phyloP scores from a whole-genome alignment of 2,329 filamentous ascomycete species.

The Colletotrichum godetiae region DNA sequence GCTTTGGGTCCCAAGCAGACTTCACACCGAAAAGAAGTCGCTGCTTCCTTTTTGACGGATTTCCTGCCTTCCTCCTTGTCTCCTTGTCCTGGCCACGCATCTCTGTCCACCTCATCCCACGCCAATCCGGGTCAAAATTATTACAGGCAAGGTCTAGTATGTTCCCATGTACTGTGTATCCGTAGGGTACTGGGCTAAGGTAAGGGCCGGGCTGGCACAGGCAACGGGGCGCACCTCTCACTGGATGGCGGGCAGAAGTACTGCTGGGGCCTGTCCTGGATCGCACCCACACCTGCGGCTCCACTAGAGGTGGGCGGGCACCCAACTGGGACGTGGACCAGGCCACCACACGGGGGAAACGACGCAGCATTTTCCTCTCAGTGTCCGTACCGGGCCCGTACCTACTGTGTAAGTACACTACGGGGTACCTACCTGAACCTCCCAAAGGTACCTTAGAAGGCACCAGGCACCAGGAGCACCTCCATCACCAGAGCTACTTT shows the following conservation, averaged over 20 bases:
- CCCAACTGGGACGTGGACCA: background rate
- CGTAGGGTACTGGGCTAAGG: background rate
- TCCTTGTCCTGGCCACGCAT: background rate
- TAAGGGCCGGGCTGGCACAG: slow-evolving; percentile 28
- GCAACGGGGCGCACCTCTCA: slow-evolving; percentile 20
- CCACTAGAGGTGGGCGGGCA: background rate
- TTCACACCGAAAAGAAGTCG: background rate
- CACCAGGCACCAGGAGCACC: background rate
- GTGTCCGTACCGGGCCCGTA: too few species aligned
- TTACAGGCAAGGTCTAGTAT: too few species aligned
- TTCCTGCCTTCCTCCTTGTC: background rate
- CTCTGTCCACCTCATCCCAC: background rate
- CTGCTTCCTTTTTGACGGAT: background rate
- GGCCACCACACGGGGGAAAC: background rate
- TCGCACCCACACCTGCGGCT: background rate
- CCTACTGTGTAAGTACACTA: too few species aligned
- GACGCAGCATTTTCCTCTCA: background rate
- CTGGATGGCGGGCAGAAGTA: slow-evolving; percentile 22
- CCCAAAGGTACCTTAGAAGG: background rate
- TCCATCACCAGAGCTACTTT: background rate
- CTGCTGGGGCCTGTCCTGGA: slow-evolving; percentile 16
- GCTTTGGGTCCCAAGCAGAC: background rate
- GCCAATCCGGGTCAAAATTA: background rate
- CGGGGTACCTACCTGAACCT: background rate
- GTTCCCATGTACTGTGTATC: too few species aligned